Evolutionary conservation across 495 filamentous ascomycete species (phyloP).

Genomic region (Oidiodendron maius): DNA sequence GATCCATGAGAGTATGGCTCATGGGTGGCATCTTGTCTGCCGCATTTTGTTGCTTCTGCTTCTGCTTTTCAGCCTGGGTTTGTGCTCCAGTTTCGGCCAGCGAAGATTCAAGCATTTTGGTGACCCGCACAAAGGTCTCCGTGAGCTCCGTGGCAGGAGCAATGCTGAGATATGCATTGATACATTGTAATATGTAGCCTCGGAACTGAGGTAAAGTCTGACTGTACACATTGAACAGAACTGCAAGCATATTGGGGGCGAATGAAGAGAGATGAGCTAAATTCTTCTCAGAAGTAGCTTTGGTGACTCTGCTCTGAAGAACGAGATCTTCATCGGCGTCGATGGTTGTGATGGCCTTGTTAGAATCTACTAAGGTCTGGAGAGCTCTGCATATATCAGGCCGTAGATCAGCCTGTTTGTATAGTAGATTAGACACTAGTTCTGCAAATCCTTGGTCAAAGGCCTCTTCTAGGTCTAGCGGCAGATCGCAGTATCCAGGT

Average conservation of each 20-base stretch:
- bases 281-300: conserved; percentile 67
- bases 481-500: conserved; percentile 92
- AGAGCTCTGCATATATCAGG: conserved; percentile 80
- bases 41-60: conserved; percentile 51
- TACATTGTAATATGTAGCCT: conserved; percentile 82
- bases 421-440: conserved; percentile 82
- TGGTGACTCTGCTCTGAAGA: conserved; percentile 65
- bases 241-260: conserved; percentile 82
- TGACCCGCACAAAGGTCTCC: conserved; percentile 81
- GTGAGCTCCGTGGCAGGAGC: conserved; percentile 68
- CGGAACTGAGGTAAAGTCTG: conserved; percentile 89
- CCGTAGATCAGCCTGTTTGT: conserved; percentile 83
- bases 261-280: conserved; percentile 70
- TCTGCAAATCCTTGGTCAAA: conserved; percentile 92
- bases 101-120: conserved; percentile 71
- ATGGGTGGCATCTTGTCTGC: conserved; percentile 79
- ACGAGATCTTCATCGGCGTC: conserved; percentile 57
- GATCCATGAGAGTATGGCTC: conserved; percentile 89
- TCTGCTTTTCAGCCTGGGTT: conserved; percentile 49
- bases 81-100: conserved; percentile 52
- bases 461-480: conserved; percentile 66
- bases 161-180: conserved; percentile 90
- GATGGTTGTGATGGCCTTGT: conserved; percentile 66
- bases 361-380: conserved; percentile 83
- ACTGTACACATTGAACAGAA: conserved; percentile 96